Evolutionary conservation across 176 grass and related monocot genomes (phyloP).

Genomic region (Aegilops umbellulata): DNA sequence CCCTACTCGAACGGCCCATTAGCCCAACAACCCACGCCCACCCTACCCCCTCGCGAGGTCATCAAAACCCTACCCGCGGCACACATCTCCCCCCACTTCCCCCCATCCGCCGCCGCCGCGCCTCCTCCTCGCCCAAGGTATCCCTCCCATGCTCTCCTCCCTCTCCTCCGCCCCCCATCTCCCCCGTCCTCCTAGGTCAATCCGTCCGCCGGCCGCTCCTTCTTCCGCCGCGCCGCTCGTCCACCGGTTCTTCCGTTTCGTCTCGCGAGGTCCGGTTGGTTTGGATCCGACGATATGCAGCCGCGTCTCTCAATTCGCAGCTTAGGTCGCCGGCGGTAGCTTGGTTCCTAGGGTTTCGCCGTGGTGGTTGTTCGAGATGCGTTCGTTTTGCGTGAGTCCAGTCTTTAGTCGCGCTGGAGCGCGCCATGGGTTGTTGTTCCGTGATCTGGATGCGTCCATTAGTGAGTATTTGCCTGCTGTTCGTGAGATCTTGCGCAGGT

Average conservation of each 20-base stretch:
- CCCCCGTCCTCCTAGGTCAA: neutral
- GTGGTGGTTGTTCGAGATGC: neutral
- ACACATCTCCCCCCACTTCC: neutral
- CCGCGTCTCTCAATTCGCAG: neutral
- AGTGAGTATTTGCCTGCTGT: neutral
- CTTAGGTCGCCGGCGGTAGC: neutral
- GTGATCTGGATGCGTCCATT: conserved; percentile 1
- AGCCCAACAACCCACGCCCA: neutral
- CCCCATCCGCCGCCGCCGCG: conserved; percentile 15
- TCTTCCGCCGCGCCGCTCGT: neutral
- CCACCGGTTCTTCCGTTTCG: neutral
- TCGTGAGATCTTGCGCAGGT: conserved; percentile 8
- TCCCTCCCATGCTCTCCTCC: neutral
- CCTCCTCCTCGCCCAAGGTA: conserved; percentile 28
- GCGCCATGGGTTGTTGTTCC: neutral
- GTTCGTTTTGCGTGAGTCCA: neutral
- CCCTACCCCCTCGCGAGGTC: neutral
- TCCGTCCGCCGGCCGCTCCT: neutral
- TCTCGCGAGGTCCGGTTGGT: neutral
- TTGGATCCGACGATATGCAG: neutral
- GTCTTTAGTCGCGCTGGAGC: neutral
- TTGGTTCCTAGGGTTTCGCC: neutral
- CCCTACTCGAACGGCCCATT: neutral
- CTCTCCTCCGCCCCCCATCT: neutral
- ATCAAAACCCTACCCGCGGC: conserved; percentile 33